Base-by-base conservation (phyloP, 139 green algal genomes). In the Edaphochlamys debaryana region DNA sequence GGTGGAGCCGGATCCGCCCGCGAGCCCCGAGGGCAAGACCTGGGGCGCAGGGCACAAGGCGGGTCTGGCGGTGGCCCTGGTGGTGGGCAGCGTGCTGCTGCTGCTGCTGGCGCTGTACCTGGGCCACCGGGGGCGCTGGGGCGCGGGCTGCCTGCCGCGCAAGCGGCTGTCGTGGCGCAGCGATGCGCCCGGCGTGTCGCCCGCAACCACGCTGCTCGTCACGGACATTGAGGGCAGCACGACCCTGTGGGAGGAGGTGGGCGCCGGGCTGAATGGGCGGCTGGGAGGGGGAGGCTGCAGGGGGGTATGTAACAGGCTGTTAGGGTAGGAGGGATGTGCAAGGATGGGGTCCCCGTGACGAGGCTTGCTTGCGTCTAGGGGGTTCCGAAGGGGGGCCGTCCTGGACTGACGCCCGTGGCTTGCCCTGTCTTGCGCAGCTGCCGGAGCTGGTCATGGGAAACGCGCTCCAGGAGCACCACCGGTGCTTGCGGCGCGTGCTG, bases 201-300 rank as follows among this genome's bases (percentile, higher is more conserved):
- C 74, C 4, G 23, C 40, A 15, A 81, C 74, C 19, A 81, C 74
- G 40, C 38, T 81, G 60, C 40, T 70, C 19, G 45, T 81, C 41
- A 81, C 74, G 27, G 74, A 81, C 41, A 81, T 81, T 29, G 74
- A 81, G 41, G 40, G 40, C 7, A 63, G 40, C 3, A 81, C 74
- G 17, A 29, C 5, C 60, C 60, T 81, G 19, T 81, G 74, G 74
- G 74, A 81, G 74, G 74, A 81, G n/a, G n/a, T n/a, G n/a, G n/a
- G n/a, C n/a, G n/a, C n/a, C n/a, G n/a, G n/a, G n/a, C n/a, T n/a
- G n/a, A n/a, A n/a, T n/a, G n/a, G n/a, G n/a, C n/a, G 50, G 50
- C 17, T n/a, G n/a, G n/a, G n/a, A n/a, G n/a, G n/a, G n/a, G n/a
- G n/a, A n/a, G n/a, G n/a, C n/a, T n/a, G n/a, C 50, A 58, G 20